These are phyloP conservation scores for Blastobotrys muscicola DNA, from an alignment of 805 yeast species.

Conservation along the genomic window DNA sequence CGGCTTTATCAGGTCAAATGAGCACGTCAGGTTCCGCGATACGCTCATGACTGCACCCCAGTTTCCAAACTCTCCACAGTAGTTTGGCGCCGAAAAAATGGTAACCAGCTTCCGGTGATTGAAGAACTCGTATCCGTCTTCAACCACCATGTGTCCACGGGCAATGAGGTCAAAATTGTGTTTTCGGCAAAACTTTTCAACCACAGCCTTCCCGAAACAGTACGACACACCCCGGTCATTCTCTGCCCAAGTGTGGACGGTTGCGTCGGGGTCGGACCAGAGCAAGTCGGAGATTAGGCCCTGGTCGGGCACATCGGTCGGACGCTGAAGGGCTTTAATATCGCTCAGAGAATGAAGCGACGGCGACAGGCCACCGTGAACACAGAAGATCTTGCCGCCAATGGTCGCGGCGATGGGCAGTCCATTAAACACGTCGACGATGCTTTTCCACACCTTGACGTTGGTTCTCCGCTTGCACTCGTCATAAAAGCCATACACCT, in stretches of 20 bases:
- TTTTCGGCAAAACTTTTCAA: constrained; percentile 56
- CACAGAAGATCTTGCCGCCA: constrained; percentile 83
- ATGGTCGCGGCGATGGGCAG: constrained; percentile 89
- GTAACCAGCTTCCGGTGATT: constrained; percentile 59
- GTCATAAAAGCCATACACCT: constrained; percentile 92
- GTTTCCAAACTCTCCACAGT: constrained; percentile 68
- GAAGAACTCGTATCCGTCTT: constrained; percentile 64
- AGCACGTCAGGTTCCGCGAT: constrained; percentile 75
- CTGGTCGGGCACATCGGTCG: constrained; percentile 71
- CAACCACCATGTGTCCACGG: constrained; percentile 76
- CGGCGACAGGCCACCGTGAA: constrained; percentile 71
- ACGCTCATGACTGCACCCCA: constrained; percentile 98
- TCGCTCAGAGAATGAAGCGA: constrained; percentile 62
- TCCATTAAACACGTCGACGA: constrained; percentile 86
- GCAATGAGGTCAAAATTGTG: constrained; percentile 69
- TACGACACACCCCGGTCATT: constrained; percentile 72
- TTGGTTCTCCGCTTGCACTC: constrained; percentile 90
- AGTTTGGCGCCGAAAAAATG: constrained; percentile 60
- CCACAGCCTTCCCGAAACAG: constrained; percentile 63
- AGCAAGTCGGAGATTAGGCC: constrained; percentile 62
- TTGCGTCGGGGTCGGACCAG: constrained; percentile 75
- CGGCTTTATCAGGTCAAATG: constrained; percentile 85
- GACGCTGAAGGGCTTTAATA: constrained; percentile 56
- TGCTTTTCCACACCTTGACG: constrained; percentile 79
- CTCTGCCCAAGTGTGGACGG: constrained; percentile 69